Evolutionary conservation across 73 alveolate genomes (phyloP).

Genomic region (Tetrahymena thermophila): DNA sequence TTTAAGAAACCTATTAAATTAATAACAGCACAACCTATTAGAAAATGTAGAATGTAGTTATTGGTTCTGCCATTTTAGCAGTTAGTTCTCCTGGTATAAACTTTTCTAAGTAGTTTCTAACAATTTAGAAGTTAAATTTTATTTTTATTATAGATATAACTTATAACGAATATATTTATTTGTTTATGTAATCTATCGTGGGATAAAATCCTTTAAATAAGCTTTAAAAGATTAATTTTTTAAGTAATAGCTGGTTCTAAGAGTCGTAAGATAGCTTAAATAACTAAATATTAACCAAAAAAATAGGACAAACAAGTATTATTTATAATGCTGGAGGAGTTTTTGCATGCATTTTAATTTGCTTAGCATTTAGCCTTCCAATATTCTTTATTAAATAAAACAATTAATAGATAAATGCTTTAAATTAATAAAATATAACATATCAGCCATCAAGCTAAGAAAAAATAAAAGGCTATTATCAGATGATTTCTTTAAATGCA

Average conservation of each 20-base stretch:
- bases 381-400: not conserved
- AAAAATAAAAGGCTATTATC: not conserved
- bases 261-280: not conserved
- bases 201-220: not conserved
- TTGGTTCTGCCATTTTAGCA: not conserved
- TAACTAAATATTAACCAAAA: not conserved
- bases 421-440: too few relatives aligned
- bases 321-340: not conserved
- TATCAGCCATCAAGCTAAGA: not conserved
- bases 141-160: not conserved
- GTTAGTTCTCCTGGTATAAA: not conserved
- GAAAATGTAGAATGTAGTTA: not conserved
- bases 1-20: not conserved
- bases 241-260: not conserved
- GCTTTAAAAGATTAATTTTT: not conserved
- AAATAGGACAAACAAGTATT: not conserved
- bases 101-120: not conserved
- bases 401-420: not conserved
- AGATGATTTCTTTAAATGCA: not conserved
- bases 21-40: not conserved
- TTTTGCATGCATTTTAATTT: not conserved
- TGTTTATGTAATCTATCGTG: not conserved
- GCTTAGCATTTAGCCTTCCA: not conserved
- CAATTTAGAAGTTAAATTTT: not conserved
- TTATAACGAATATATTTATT: not conserved